phyloP scores from a whole-genome alignment of 768 basidiomycete species.

The Leccinum pellstonianum region DNA sequence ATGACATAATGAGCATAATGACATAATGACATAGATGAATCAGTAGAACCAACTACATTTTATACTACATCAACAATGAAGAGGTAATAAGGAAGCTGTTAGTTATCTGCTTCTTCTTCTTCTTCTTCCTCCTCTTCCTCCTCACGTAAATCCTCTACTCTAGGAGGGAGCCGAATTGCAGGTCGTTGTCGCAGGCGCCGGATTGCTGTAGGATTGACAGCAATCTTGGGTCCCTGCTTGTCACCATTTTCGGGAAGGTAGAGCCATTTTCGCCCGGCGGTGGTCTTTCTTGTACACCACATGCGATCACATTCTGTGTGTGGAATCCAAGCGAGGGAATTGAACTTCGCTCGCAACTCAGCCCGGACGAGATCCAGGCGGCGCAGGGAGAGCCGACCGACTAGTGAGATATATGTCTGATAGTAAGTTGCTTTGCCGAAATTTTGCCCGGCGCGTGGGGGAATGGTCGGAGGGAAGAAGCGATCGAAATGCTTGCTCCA shows the following conservation, averaged over 20 bases:
- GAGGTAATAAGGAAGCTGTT: too few relatives aligned
- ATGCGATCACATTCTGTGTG: neutral
- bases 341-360: neutral
- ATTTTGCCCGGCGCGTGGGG: neutral
- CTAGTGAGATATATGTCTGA: neutral
- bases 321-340: neutral
- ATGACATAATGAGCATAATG: too few relatives aligned
- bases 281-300: neutral
- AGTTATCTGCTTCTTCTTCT: too few relatives aligned
- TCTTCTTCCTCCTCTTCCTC: neutral
- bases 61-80: too few relatives aligned
- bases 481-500: neutral
- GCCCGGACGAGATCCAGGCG: neutral
- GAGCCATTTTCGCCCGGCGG: neutral
- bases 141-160: neutral
- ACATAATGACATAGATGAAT: too few relatives aligned
- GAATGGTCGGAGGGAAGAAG: neutral
- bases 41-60: too few relatives aligned
- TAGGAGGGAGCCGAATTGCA: neutral
- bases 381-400: neutral
- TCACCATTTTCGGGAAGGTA: neutral
- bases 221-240: neutral
- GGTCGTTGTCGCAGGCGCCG: too few relatives aligned
- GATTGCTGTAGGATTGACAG: neutral
- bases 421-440: neutral